phyloP scores from a whole-genome alignment of 805 yeast species.

The Nakazawaea pomicola region DNA sequence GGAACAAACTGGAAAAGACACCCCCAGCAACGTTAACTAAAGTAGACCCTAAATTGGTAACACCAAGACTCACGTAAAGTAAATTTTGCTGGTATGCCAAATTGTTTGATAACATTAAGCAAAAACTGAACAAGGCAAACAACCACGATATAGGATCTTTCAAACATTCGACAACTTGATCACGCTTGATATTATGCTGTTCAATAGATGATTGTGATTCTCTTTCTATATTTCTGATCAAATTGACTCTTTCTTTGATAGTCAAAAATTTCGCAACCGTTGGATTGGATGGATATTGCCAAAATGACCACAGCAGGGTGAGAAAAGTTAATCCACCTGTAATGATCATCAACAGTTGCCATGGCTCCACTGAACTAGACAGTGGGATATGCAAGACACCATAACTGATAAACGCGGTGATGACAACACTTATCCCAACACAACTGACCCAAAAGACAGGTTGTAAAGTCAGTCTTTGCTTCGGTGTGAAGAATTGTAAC shows the following conservation, averaged over 20 bases:
- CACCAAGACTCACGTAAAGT: constrained; percentile 38
- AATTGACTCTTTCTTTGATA: constrained; percentile 45
- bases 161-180: constrained; percentile 46
- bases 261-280: constrained; percentile 43
- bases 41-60: constrained; percentile 39
- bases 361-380: constrained; percentile 24
- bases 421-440: constrained; percentile 44
- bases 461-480: constrained; percentile 41
- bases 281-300: constrained; percentile 54
- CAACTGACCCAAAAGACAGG: constrained; percentile 51
- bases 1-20: constrained; percentile 40
- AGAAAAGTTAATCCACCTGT: constrained; percentile 51
- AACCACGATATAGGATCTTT: constrained; percentile 45
- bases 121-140: constrained; percentile 33
- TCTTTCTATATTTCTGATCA: constrained; percentile 37
- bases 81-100: constrained; percentile 48
- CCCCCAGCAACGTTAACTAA: constrained; percentile 50
- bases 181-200: constrained; percentile 39
- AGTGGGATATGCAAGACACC: constrained; percentile 27
- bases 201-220: constrained; percentile 36
- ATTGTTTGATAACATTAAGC: constrained; percentile 48
- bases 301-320: constrained; percentile 27
- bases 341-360: constrained; percentile 55
- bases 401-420: constrained; percentile 27
- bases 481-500: constrained; percentile 43